Conservation (phyloP, 139 green algal genomes). For the Raphidocelis subcapitata region DNA sequence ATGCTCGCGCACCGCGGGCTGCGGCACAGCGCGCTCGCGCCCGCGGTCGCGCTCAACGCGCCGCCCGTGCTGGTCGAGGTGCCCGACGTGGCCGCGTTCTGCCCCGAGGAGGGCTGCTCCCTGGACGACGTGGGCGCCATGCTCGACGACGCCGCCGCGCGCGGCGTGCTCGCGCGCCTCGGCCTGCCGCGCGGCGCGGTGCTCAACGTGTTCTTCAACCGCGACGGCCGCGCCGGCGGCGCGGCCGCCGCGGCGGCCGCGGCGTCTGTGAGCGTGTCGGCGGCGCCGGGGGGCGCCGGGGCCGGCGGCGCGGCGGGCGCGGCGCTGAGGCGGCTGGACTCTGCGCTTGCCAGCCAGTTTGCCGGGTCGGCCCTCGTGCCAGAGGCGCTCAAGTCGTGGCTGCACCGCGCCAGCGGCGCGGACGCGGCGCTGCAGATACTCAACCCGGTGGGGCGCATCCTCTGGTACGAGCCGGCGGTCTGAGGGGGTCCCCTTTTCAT, state of each 20-base stretch:
- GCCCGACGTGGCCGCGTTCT: conserved; percentile 27
- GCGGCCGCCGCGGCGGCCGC: conserved; percentile 11
- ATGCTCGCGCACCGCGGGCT: conserved; percentile 26
- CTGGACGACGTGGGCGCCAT: conserved; percentile 20
- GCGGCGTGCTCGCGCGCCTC: conserved; percentile 32
- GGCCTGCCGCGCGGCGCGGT: conserved; percentile 36
- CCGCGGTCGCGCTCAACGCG: conserved; percentile 17
- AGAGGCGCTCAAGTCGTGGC: conserved; percentile 22
- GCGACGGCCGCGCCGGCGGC: conserved; percentile 3
- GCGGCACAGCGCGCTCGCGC: conserved; percentile 4
- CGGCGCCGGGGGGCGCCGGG: neutral
- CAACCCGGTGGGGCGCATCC: conserved; percentile 28
- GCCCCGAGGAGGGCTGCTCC: conserved; percentile 27
- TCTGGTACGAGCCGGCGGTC: conserved; percentile 21
- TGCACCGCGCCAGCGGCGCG: neutral
- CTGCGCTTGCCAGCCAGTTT: too few relatives aligned
- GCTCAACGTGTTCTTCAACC: conserved; percentile 38
- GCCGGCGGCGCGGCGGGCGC: conserved; percentile 9
- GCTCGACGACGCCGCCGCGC: conserved; percentile 32
- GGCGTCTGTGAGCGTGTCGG: neutral
- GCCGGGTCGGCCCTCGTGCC: conserved; percentile 8
- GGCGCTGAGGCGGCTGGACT: conserved; percentile 2
- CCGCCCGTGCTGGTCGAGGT: conserved; percentile 27
- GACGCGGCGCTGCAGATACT: conserved; percentile 23
- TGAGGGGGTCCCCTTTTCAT: too few relatives aligned